phyloP scores from a whole-genome alignment of 1,139 yeast species.

The Candida smagusa region DNA sequence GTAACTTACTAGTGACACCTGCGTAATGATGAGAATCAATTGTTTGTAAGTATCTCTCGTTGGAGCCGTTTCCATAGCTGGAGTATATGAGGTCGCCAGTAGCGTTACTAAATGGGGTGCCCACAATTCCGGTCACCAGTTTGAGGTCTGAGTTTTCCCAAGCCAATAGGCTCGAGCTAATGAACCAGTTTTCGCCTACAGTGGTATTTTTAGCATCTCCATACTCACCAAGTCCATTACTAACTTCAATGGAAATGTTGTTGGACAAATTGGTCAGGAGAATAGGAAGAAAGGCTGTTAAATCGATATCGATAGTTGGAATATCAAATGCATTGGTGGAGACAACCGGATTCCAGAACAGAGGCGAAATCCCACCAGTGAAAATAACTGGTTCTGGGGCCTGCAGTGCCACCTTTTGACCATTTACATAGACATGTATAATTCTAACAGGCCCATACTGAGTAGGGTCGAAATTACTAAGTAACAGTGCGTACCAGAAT shows the following conservation, averaged over 20 bases:
- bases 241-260: slow-evolving; percentile 43
- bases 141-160: slow-evolving; percentile 46
- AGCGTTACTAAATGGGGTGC: slow-evolving; percentile 17
- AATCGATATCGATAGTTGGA: slow-evolving; percentile 59
- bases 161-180: slow-evolving; percentile 27
- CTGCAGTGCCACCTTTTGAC: slow-evolving; percentile 43
- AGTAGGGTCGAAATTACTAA: slow-evolving; percentile 46
- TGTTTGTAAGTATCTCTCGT: not conserved
- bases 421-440: slow-evolving; percentile 50
- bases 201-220: slow-evolving; percentile 9
- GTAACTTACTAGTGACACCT: not conserved
- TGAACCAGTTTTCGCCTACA: slow-evolving; percentile 11
- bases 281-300: slow-evolving; percentile 62
- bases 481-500: slow-evolving; percentile 69
- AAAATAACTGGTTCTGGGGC: slow-evolving; percentile 59
- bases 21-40: slow-evolving; percentile 1
- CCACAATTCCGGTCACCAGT: slow-evolving; percentile 18
- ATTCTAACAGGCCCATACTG: slow-evolving; percentile 62
- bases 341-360: slow-evolving; percentile 77
- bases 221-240: slow-evolving; percentile 53
- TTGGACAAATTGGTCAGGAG: slow-evolving; percentile 21
- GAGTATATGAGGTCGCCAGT: slow-evolving; percentile 31
- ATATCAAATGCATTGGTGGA: slow-evolving; percentile 70
- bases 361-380: slow-evolving; percentile 78
- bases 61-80: not conserved